These are phyloP conservation scores for Gnomoniopsis smithogilvyi DNA, from an alignment of 2,329 filamentous ascomycete genomes.

Conservation along the genomic window DNA sequence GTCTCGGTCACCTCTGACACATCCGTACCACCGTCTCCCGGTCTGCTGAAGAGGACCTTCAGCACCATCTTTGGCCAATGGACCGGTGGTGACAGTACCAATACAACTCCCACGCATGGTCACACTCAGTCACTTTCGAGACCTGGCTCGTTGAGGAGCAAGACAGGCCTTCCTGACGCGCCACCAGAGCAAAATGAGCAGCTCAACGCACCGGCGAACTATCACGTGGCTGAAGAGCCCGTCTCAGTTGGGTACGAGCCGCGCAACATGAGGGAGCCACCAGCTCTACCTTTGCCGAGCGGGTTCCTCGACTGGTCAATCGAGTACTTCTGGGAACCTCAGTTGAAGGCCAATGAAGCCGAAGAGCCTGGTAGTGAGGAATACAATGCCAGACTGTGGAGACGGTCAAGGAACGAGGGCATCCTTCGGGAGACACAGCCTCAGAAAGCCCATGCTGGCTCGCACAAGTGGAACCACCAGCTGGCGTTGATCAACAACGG, in stretches of 20 bases:
- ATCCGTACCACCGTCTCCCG: constrained; percentile 42
- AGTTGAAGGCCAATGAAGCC: constrained; percentile 95
- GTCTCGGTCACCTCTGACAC: constrained; percentile 28
- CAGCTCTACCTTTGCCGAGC: constrained; percentile 73
- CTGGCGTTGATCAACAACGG: constrained; percentile 83
- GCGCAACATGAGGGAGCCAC: constrained; percentile 55
- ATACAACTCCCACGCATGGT: background rate
- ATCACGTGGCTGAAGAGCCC: constrained; percentile 74
- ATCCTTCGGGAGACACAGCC: constrained; percentile 93
- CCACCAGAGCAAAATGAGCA: constrained; percentile 76
- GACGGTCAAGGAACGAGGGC: constrained; percentile 85
- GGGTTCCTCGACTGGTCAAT: constrained; percentile 93
- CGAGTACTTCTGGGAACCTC: constrained; percentile 95
- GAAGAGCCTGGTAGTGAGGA: constrained; percentile 95
- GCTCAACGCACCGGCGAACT: constrained; percentile 62
- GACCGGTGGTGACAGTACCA: constrained; percentile 40
- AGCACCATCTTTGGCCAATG: constrained; percentile 61
- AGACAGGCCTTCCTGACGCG: constrained; percentile 38
- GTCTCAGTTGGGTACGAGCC: constrained; percentile 72
- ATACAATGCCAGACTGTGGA: constrained; percentile 94
- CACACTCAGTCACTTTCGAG: constrained; percentile 25
- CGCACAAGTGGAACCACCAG: constrained; percentile 81
- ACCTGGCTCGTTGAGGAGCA: constrained; percentile 36
- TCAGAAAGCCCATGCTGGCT: constrained; percentile 83
- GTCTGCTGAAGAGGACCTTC: constrained; percentile 60